Percentiles rank a stretch among this genome's conserved stretches.
phyloP scores from a whole-genome alignment of 179 eudicot genomes.

The Beta corolliflora region DNA sequence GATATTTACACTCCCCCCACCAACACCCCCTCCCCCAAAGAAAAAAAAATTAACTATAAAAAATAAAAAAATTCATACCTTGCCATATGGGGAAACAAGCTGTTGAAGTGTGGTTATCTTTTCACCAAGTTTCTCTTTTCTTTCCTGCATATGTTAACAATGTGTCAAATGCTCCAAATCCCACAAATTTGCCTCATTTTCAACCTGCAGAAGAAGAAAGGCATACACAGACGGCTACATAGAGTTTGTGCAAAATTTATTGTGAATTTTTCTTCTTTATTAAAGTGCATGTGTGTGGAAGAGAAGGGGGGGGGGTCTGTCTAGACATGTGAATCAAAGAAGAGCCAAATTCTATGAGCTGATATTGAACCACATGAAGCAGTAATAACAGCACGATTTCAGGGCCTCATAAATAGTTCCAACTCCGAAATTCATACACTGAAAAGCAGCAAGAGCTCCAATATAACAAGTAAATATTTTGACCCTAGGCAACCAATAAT shows the following conservation, averaged over 20 bases:
- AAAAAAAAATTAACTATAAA: neutral
- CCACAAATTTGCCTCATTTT: neutral
- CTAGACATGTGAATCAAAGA: too few relatives aligned
- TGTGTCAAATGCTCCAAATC: neutral
- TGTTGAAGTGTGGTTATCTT: constrained; percentile 74
- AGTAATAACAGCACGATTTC: too few relatives aligned
- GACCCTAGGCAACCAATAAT: neutral
- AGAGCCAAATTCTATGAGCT: too few relatives aligned
- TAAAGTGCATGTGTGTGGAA: too few relatives aligned
- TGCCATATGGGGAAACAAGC: constrained; percentile 57
- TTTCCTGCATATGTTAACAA: constrained; percentile 45
- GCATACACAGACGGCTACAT: neutral
- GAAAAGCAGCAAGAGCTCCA: neutral
- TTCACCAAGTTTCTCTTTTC: constrained; percentile 76
- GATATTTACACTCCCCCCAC: neutral
- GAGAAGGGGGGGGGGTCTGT: too few relatives aligned
- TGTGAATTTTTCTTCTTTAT: too few relatives aligned
- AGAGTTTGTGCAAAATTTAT: too few relatives aligned
- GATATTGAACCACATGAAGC: too few relatives aligned
- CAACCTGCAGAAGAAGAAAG: neutral
- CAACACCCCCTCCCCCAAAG: too few relatives aligned
- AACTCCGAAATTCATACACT: too few relatives aligned
- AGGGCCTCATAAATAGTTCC: too few relatives aligned
- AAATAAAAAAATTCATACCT: constrained; percentile 26
- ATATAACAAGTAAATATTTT: too few relatives aligned